phyloP scores from a whole-genome alignment of 495 filamentous ascomycete genomes.

The Thermochaetoides thermophila region DNA sequence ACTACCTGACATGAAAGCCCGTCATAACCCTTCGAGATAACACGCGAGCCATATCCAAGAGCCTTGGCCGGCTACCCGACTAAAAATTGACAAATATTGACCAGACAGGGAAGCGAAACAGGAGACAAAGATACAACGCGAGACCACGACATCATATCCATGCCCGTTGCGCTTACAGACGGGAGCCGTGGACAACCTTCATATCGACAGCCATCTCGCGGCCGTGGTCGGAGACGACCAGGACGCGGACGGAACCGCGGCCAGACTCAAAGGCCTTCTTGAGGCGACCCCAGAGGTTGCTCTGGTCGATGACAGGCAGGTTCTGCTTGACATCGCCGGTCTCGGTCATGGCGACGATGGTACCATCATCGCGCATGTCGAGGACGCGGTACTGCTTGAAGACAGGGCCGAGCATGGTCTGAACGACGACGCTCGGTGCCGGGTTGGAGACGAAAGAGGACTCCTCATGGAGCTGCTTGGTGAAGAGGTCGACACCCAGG shows the following conservation, averaged over 20 bases:
- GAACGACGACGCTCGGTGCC: conserved; percentile 86
- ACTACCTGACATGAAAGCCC: conserved; percentile 10
- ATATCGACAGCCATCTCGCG: conserved; percentile 95
- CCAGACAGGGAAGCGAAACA: too few relatives aligned
- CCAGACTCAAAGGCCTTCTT: conserved; percentile 78
- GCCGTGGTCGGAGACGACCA: conserved; percentile 90
- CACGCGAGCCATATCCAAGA: too few relatives aligned
- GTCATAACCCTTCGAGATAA: conserved; percentile 9
- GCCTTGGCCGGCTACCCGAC: too few relatives aligned
- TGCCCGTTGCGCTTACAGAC: conserved; percentile 38
- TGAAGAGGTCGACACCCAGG: conserved; percentile 99
- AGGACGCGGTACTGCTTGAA: conserved; percentile 99
- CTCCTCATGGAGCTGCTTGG: conserved; percentile 96
- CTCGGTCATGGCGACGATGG: conserved; percentile 40
- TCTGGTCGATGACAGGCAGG: conserved; percentile 86
- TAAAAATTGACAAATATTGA: too few relatives aligned
- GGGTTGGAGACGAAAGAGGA: conserved; percentile 96
- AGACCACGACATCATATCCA: too few relatives aligned
- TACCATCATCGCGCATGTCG: conserved; percentile 83
- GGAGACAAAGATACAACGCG: conserved; percentile 5
- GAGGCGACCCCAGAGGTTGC: conserved; percentile 67
- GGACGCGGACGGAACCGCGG: conserved; percentile 81
- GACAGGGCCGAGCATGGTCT: conserved; percentile 98
- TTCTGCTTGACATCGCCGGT: conserved; percentile 94
- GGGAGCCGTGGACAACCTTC: conserved; percentile 80